phyloP scores from a whole-genome alignment of 768 basidiomycete species.

The Boletus subcaerulescens region DNA sequence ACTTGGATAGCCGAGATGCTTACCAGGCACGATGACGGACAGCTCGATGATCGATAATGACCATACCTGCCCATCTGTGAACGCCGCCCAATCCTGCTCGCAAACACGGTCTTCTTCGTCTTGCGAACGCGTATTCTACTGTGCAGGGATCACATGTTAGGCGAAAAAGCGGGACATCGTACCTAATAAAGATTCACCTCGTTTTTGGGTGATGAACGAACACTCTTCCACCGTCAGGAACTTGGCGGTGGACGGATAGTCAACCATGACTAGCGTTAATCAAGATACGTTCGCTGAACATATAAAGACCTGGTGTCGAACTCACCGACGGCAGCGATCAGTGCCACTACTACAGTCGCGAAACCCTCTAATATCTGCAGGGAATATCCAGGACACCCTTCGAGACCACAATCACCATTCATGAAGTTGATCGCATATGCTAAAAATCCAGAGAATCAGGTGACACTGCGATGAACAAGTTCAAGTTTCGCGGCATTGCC shows the following conservation, averaged over 20 bases:
- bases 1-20: not conserved
- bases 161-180: not conserved
- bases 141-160: not conserved
- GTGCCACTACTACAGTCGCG: not conserved
- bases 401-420: not conserved
- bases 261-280: constrained; percentile 1
- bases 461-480: not conserved
- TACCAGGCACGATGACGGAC: not conserved
- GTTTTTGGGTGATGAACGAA: not conserved
- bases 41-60: not conserved
- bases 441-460: not conserved
- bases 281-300: not conserved
- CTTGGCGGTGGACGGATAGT: not conserved
- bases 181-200: not conserved
- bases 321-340: not conserved
- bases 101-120: not conserved
- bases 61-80: constrained; percentile 5
- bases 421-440: constrained; percentile 3
- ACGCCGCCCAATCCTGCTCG: not conserved
- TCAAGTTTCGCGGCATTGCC: too few relatives aligned
- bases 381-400: constrained; percentile 4
- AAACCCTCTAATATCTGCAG: constrained; percentile 1
- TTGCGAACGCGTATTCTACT: not conserved
- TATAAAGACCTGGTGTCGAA: not conserved
- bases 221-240: not conserved